These are phyloP conservation scores for Colletotrichum spinosum DNA, from an alignment of 2,329 filamentous ascomycete species.

Conservation along the genomic window DNA sequence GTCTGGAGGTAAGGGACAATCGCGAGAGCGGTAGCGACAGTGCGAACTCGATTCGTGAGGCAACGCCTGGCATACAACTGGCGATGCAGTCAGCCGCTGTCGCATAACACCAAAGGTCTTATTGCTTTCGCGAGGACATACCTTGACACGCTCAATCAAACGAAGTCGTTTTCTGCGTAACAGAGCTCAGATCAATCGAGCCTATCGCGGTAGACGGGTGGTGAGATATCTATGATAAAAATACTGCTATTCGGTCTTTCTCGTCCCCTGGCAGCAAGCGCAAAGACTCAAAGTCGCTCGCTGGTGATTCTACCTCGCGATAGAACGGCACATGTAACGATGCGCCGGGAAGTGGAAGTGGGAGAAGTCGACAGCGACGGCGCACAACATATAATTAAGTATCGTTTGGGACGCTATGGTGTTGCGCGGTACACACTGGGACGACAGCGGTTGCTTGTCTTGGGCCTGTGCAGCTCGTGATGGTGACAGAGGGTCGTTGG, in stretches of 20 bases:
- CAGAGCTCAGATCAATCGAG: conserved; percentile 2
- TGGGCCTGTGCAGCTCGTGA: conserved; percentile 13
- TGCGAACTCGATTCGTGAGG: conserved; percentile 24
- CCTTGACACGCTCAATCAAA: conserved; percentile 13
- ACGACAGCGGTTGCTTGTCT: conserved; percentile 15
- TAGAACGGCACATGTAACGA: conserved; percentile 56
- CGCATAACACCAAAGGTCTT: background rate
- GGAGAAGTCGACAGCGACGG: conserved; percentile 34
- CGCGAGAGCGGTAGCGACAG: conserved; percentile 37
- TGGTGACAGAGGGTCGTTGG: background rate
- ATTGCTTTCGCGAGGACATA: conserved; percentile 6
- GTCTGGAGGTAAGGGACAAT: conserved; percentile 40
- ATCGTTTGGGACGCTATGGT: conserved; percentile 4
- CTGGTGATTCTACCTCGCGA: conserved; percentile 55
- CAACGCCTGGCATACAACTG: conserved; percentile 31
- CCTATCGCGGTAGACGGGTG: conserved; percentile 1
- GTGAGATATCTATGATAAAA: conserved; percentile 8
- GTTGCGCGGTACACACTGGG: background rate
- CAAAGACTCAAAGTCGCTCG: conserved; percentile 77
- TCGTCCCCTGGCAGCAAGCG: conserved; percentile 69
- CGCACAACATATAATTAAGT: conserved; percentile 25
- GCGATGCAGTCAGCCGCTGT: conserved; percentile 17
- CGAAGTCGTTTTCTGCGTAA: conserved; percentile 5
- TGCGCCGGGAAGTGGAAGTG: conserved; percentile 47
- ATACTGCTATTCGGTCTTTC: conserved; percentile 62